Base-by-base conservation (phyloP, 2,329 filamentous ascomycete species). In the Tolypocladium ophioglossoides region DNA sequence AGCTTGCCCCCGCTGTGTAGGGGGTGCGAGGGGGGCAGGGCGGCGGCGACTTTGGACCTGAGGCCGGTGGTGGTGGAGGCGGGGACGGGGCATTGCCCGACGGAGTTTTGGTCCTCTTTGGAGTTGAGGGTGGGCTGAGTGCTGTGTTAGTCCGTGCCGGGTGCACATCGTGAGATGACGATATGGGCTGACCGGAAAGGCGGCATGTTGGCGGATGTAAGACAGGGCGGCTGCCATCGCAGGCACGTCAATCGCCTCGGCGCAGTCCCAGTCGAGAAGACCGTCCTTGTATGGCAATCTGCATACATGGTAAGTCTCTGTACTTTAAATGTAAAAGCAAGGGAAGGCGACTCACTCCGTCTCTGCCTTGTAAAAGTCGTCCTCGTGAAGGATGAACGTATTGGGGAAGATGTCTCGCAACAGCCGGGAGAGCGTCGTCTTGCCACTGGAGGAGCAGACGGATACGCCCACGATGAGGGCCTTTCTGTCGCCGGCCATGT, bases 281-380 rank as follows among this genome's bases (percentile, higher is more conserved):
- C 78, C 82, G 56, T 84, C 64, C 59, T 74, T 81, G 20, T 67
- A 70, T 5, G 82, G 82, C 2, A 85, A 70, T 55, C 81, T 83
- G 51, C 11, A 34, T 27, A 5, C 4, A 20, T 9, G 12, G 24
- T 37, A 14, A 47, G 41, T 14, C 27, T n/a, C 30, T 37, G 27
- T 18, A 14, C 34, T n/a, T n/a, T n/a, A n/a, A n/a, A n/a, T n/a
- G 1, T 22, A 3, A 2, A 12, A 24, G 18, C 9, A 37, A 16
- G n/a, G 40, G 30, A 34, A 22, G 48, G 46, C 8, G 11, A 70
- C 78, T 65, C 64, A 89, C 79, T 90, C 79, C 34, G 79, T 72
- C 66, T 97, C 92, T 1, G 87, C 77, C 59, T 83, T 84, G 74
- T 96, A 99, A 68, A 97, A 99, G 70, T 99, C 94, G 73, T 99